Conservation (phyloP, 2,329 filamentous ascomycete genomes). For the Botrytis hyacinthi region DNA sequence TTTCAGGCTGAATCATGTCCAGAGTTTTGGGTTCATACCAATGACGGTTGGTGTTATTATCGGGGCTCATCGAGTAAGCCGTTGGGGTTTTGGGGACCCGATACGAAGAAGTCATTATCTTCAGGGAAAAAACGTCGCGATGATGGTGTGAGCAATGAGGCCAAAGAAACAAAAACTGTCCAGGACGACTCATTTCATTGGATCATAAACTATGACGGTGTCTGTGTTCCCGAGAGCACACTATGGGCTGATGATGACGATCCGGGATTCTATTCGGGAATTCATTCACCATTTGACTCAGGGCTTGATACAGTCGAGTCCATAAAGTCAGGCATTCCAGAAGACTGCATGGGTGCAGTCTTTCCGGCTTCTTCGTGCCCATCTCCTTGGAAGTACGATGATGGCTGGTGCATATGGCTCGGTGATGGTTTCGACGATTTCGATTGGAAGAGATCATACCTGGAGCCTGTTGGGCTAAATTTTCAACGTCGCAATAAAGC, state of each 20-base stretch:
- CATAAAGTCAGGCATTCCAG: not conserved
- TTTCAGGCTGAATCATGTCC: not conserved
- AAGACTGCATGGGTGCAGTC: not conserved
- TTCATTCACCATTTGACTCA: not conserved
- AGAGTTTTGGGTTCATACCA: not conserved
- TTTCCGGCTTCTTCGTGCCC: not conserved
- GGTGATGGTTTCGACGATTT: not conserved
- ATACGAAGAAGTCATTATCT: not conserved
- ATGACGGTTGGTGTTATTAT: slow-evolving; percentile 2
- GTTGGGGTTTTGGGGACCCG: not conserved
- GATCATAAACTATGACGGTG: not conserved
- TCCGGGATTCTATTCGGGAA: not conserved
- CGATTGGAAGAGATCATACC: not conserved
- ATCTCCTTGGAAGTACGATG: not conserved
- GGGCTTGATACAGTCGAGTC: not conserved
- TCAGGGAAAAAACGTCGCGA: not conserved
- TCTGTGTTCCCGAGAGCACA: not conserved
- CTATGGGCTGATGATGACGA: not conserved
- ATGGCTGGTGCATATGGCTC: not conserved
- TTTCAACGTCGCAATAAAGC: not conserved
- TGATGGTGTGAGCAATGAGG: not conserved
- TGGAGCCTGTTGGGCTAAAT: too few relatives aligned
- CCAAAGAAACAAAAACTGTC: not conserved
- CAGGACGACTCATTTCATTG: not conserved
- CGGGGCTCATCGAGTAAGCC: not conserved